Conservation (phyloP, 2,329 filamentous ascomycete species). For the Nothophoma quercina region DNA sequence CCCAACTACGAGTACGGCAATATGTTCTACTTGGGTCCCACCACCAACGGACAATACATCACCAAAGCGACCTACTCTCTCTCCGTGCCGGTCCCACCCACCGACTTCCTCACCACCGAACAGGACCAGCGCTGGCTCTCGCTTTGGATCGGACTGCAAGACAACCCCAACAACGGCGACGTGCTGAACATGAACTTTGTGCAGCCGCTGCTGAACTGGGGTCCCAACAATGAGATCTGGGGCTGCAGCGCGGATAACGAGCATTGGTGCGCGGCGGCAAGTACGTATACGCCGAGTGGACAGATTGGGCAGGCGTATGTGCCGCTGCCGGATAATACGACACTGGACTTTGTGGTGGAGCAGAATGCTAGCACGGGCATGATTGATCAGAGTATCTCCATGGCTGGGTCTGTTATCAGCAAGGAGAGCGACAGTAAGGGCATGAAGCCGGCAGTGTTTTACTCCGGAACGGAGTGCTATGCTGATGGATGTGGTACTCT, state of each 20-base stretch:
- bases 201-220: slow-evolving; percentile 12
- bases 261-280: slow-evolving; percentile 19
- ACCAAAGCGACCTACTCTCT: slow-evolving; percentile 21
- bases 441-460: slow-evolving; percentile 17
- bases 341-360: background rate
- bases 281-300: slow-evolving; percentile 4
- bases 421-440: slow-evolving; percentile 2
- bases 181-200: slow-evolving; percentile 15
- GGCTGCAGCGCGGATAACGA: background rate
- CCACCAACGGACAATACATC: slow-evolving; percentile 14
- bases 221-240: background rate
- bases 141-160: slow-evolving; percentile 11
- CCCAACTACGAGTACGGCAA: slow-evolving; percentile 17
- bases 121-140: background rate
- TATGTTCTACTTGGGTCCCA: slow-evolving; percentile 19
- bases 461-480: slow-evolving; percentile 29
- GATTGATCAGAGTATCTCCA: slow-evolving; percentile 7
- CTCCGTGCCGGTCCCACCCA: slow-evolving; percentile 4
- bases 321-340: background rate
- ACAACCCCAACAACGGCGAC: slow-evolving; percentile 4
- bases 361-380: background rate
- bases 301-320: background rate
- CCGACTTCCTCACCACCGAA: slow-evolving; percentile 1
- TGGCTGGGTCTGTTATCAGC: slow-evolving; percentile 6
- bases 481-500: slow-evolving; percentile 9